Evolutionary conservation across 495 filamentous ascomycete genomes (phyloP), one percentile per base, ranked within the genome.

Genomic region (Neurospora intermedia): DNA sequence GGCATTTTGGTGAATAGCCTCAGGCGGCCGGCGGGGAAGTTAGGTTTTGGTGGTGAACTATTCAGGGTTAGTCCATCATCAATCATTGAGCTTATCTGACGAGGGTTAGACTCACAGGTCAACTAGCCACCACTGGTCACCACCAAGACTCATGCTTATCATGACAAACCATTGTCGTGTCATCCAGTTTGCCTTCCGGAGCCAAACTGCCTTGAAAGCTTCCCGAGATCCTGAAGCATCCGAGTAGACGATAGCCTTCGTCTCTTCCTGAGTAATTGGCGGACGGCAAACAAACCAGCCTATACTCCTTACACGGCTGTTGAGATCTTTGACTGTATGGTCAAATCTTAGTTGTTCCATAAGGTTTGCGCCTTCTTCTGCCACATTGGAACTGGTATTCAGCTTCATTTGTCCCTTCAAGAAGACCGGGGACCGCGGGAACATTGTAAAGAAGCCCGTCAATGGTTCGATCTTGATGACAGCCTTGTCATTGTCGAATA

Each of bases 51-150:
- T 40, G 70, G 20, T 13, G 73, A 62, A 43, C 80, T 75, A 73
- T 69, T 62, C 42, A 35, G 71, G 45, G 70, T 76, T 71, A 76
- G 78, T 76, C 70, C 45, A 74, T 11, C 42, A 48, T 38, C 39
- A 71, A 45, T 27, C 40, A 42, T 45, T 27, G 13, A 20, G 7
- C 4, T 20, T n/a, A 43, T 62, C 40, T 18, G 39, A 45, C 40
- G 69, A 73, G 70, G 41, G 69, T 35, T 39, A 59, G 42, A 84
- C 86, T 79, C 77, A 87, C 85, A 90, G 76, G 80, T 91, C 89
- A 43, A 91, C 80, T 72, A 94, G 81, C 88, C 90, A 94, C 90
- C 92, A 96, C 40, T 82, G 84, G 80, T 96, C 92, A 46, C 92
- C 92, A 75, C 87, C 87, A 80, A 92, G 85, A 79, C 90, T 91